phyloP scores from a whole-genome alignment of 129 eudicot genomes.

The Ambrosia trifida region DNA sequence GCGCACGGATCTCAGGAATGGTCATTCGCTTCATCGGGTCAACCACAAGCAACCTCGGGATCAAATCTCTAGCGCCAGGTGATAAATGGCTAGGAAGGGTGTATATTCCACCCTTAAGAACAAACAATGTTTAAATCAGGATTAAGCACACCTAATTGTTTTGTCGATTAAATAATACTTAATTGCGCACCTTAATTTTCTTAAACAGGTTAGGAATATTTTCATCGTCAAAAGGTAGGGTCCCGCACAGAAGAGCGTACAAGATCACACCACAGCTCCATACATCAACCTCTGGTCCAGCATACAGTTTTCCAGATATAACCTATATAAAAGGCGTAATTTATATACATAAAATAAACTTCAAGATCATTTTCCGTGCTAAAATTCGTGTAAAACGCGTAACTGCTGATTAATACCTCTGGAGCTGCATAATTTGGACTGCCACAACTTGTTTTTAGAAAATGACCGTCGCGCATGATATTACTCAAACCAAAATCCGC shows the following conservation, averaged over 20 bases:
- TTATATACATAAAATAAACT: neutral
- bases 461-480: conserved; percentile 96
- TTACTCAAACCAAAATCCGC: conserved; percentile 98
- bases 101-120: conserved; percentile 79
- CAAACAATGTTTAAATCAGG: conserved; percentile 16
- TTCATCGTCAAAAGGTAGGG: conserved; percentile 97
- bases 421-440: conserved; percentile 98
- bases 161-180: neutral
- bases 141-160: neutral
- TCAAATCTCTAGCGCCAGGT: conserved; percentile 81
- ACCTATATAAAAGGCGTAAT: conserved; percentile 42
- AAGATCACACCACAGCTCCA: conserved; percentile 99
- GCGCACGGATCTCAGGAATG: conserved; percentile 79
- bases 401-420: conserved; percentile 50
- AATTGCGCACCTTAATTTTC: conserved; percentile 67
- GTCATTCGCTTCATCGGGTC: conserved; percentile 92
- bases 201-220: conserved; percentile 86
- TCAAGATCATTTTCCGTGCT: neutral
- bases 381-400: neutral
- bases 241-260: conserved; percentile 94
- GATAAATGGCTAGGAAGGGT: conserved; percentile 95
- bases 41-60: conserved; percentile 88
- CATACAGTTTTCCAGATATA: conserved; percentile 88
- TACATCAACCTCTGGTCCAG: conserved; percentile 99
- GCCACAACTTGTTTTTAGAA: conserved; percentile 90